Base-by-base conservation (phyloP, 2,329 filamentous ascomycete genomes). In the Stagonosporopsis cucurbitacearum region DNA sequence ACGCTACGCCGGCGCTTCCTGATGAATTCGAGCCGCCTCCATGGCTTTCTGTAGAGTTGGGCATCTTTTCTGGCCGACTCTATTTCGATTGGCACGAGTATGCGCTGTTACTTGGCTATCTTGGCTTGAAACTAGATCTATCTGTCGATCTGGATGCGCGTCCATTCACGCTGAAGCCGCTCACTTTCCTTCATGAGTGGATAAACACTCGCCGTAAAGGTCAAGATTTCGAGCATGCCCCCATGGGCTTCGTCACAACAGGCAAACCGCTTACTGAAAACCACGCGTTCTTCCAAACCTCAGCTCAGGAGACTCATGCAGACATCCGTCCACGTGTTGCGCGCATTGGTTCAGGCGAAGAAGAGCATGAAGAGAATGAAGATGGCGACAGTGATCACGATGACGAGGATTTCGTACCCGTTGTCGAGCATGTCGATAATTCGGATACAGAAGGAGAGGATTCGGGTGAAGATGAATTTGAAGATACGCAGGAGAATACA, bases 31-130 rank as follows among this genome's bases (percentile, higher is more conserved):
- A 59, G 1, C 68, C 81, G 0, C 85, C 87, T 0, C 17, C 53
- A 0, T 87, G 84, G 84, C 72, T 89, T 0, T 75, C 68, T 0
- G 77, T 84, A 1, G 84, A 90, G 61, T 65, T 90, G 0, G 86
- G 86, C 0, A 77, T 89, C 4, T 77, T 88, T 42, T 77, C 84
- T 0, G 87, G 87, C 0, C 77, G 86, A 0, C 75, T 90, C 0
- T 89, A 89, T 62, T 81, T 88, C 51, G 76, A 81, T 0, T 84
- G 75, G 64, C 57, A 72, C 0, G 84, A 88, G 45, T 72, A 74
- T 39, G 41, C 59, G 7, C 62, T 56, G 3, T 32, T 77, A 6
- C 45, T 64, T 11, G 46, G 50, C 13, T 76, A 71, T 13, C 54
- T 62, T 9, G 57, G 57, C 6, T 26, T 53, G 26, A 46, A 35